Conservation (phyloP, 1,284 basidiomycete species). For the Pyrrhoderma noxium region DNA sequence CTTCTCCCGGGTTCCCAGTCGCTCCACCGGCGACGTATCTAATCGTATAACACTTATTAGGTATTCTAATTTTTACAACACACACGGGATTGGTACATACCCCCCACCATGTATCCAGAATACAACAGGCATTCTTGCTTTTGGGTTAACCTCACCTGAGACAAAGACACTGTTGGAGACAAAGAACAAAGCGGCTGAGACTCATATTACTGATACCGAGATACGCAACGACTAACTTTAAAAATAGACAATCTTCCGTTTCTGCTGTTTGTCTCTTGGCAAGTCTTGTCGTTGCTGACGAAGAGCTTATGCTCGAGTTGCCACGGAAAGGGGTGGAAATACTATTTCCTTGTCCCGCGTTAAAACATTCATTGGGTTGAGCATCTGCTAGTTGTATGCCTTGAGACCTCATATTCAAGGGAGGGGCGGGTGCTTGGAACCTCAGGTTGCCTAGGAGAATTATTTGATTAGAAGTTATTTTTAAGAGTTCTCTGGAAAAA, state of each 20-base stretch:
- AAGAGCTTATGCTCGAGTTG: not conserved
- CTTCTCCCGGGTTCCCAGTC: constrained; percentile 3
- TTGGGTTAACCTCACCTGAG: constrained; percentile 20
- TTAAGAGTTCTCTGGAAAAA: not conserved
- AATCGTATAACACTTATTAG: too few species aligned
- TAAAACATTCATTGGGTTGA: constrained; percentile 9
- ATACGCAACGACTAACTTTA: constrained; percentile 7
- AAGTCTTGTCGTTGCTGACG: too few species aligned
- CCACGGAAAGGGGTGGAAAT: constrained; percentile 10
- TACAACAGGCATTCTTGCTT: constrained; percentile 26
- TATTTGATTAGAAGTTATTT: not conserved
- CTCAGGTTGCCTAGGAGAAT: constrained; percentile 12
- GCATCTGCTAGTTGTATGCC: constrained; percentile 12
- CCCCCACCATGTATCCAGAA: constrained; percentile 33
- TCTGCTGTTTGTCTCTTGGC: not conserved
- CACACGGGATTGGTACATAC: constrained; percentile 14
- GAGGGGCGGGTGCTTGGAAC: constrained; percentile 14
- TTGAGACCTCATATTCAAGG: constrained; percentile 3
- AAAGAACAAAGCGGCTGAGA: too few species aligned
- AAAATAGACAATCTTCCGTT: constrained; percentile 7
- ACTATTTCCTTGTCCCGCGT: constrained; percentile 4
- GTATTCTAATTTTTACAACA: not conserved
- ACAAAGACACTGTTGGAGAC: constrained; percentile 26
- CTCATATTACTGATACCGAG: too few species aligned
- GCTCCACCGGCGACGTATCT: constrained; percentile 14